Evolutionary conservation across 176 grass and related monocot species (phyloP), one percentile per base, ranked within the genome.

Genomic region (Avena sativa): DNA sequence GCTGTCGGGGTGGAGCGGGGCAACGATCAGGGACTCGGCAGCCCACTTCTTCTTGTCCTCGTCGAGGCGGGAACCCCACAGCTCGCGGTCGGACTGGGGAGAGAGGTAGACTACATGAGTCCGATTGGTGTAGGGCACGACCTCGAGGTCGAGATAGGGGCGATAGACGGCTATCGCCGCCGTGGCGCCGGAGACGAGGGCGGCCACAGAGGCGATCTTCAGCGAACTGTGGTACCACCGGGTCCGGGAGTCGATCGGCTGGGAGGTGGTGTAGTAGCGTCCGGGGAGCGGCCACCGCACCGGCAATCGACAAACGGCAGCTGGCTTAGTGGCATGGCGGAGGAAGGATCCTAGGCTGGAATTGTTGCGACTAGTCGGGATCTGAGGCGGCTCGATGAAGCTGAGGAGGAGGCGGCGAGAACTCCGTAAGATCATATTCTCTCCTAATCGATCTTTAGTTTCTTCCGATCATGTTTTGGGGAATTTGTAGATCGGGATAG

Each of bases 261-360:
- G 66, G 34, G 66, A 71, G 68, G 68, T 71, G 68, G 68, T 71
- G 68, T 20, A 71, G 68, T n/a, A 46, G 68, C 68, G 9, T 44
- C 69, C 17, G 5, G 19, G 10, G 17, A 20, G 59, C 57, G 57
- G 57, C 20, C 17, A 20, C 9, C n/a, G 17, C 9, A 4, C 38
- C 3, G 68, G 6, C 13, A 30, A 17, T 68, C 64, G 38, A 44
- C 68, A n/a, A 44, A 46, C 4, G 17, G 68, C 16, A 46, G 19
- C 36, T 20, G 36, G 36, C 17, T 71, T 71, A 10, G 17, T 71
- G 36, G n/a, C 38, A 17, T 20, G 17, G 38, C 38, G 17, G 16
- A 20, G 34, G 16, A 71, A 71, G 68, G 8, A 66, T 66, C 63
- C 63, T 32, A 30, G 32, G 63, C 12, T 32, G 12, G 26, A 15